phyloP scores from a whole-genome alignment of 306 rosid genomes.

The Abrus precatorius region DNA sequence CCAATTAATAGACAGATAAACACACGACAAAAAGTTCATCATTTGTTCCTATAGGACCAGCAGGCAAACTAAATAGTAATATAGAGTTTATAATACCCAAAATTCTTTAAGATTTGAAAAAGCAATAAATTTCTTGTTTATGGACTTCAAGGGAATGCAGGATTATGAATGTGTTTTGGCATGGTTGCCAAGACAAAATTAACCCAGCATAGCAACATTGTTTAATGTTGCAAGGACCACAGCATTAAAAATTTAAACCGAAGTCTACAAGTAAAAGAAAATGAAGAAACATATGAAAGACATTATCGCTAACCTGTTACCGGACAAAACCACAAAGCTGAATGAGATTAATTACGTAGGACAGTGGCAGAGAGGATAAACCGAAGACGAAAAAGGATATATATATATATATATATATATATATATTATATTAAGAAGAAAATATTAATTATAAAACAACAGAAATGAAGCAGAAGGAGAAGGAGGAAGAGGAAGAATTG shows the following conservation, averaged over 20 bases:
- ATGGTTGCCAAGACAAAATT: not conserved
- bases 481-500: slow-evolving; percentile 23
- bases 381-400: not conserved
- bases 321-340: slow-evolving; percentile 37
- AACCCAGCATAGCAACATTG: not conserved
- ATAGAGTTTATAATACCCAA: not conserved
- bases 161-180: slow-evolving; percentile 7
- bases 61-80: not conserved
- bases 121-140: not conserved
- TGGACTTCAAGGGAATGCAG: not conserved
- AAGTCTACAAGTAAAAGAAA: not conserved
- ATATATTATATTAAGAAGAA: not conserved
- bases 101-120: not conserved
- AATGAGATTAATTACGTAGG: not conserved
- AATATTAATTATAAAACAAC: not conserved
- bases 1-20: not conserved
- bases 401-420: not conserved
- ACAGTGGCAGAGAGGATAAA: slow-evolving; percentile 21
- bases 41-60: not conserved
- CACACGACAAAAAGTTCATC: not conserved
- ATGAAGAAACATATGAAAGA: not conserved
- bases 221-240: not conserved
- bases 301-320: slow-evolving; percentile 27
- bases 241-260: not conserved
- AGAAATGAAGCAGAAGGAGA: slow-evolving; percentile 43